Evolutionary conservation across 352 stramenopile species (phyloP), one percentile per base, ranked within the genome.

Genomic region (Phytophthora syringae): DNA sequence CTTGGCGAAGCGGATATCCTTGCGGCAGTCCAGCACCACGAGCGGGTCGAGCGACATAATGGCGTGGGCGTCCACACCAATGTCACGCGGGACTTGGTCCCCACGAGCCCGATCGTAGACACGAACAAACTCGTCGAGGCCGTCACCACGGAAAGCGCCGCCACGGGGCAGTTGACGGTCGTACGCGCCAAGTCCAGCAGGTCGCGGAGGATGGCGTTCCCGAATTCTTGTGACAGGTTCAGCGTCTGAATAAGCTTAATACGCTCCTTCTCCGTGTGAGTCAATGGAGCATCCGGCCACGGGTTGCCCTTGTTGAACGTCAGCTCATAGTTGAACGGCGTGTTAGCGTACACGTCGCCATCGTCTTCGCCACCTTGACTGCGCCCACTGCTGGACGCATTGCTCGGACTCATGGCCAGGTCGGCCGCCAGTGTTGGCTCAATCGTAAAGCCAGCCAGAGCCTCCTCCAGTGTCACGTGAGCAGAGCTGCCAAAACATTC

Each of bases 221-320:
- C 86, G 58, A 90, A 93, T 37, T 90, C 77, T 56, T 92, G 80
- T 34, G 86, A 90, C 25, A 95, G 74, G 59, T 92, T 90, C 49
- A 95, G 70, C 20, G 72, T 69, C 50, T 85, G 70, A 67, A 92
- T 90, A 43, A 75, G 63, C 45, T 82, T 52, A 7, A 95, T 43
- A 1, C 87, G 85, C 64, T 80, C 73, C 7, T 67, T 57, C 36
- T 95, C 85, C 18, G 66, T 81, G 12, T 36, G 7, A 11, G 85
- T 88, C 39, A 87, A 65, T 1, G 87, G 85, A 5, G 84, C 79
- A 61, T 95, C 85, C 0, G 85, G 85, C 87, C 87, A 95, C 24
- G 79, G 57, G 62, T 90, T 90, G 42, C 86, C 84, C 61, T 90
- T 93, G 13, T 64, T 56, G 63, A 89, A 95, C 48, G 74, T 77